Evolutionary conservation across 106 monocot species (phyloP).

Genomic region (Platanthera guangdongensis): DNA sequence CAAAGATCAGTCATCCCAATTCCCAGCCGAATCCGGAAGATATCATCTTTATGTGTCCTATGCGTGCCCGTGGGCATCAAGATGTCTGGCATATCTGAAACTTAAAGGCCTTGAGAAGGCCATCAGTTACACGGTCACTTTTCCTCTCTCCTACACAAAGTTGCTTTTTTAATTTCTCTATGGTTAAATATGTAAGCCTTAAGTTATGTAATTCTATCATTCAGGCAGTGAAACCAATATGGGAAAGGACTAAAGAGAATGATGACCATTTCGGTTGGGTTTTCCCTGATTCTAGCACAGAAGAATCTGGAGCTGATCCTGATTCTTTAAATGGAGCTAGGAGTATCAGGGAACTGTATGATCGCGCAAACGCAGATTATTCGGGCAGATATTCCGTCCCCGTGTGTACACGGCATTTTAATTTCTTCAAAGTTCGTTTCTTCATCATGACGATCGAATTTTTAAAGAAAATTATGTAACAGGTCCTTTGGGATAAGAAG

Average conservation of each 20-base stretch:
- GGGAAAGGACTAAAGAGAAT: conserved; percentile 72
- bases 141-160: neutral
- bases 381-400: conserved; percentile 81
- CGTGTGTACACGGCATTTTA: conserved; percentile 22
- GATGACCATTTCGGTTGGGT: conserved; percentile 85
- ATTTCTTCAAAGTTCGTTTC: neutral
- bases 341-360: conserved; percentile 70
- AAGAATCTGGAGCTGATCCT: conserved; percentile 63
- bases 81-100: conserved; percentile 70
- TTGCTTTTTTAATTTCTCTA: neutral
- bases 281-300: conserved; percentile 42
- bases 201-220: neutral
- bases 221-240: conserved; percentile 71
- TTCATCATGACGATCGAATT: no score
- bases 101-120: conserved; percentile 71
- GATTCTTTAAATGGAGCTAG: conserved; percentile 65
- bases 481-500: conserved; percentile 98
- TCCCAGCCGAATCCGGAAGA: conserved; percentile 66
- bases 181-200: neutral
- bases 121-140: conserved; percentile 46
- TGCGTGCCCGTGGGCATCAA: conserved; percentile 88
- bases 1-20: conserved; percentile 39
- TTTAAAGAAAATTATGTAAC: neutral
- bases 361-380: conserved; percentile 63
- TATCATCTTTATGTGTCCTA: conserved; percentile 88